Percentiles rank a stretch among this genome's conserved stretches.
phyloP scores from a whole-genome alignment of 768 basidiomycete genomes.

The Daedalea quercina region DNA sequence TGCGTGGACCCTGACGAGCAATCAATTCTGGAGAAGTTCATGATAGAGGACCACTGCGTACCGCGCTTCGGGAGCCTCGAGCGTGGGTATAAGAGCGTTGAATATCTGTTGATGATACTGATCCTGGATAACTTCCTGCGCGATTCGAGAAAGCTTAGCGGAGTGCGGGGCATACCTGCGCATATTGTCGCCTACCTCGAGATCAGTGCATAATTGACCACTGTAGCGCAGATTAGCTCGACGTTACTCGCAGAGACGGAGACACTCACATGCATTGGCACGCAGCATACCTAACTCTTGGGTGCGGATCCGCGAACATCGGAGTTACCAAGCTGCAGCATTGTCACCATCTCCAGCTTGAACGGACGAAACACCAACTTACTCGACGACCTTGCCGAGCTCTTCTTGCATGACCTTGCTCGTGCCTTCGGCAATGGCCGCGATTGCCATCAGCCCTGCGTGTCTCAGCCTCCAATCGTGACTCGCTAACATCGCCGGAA shows the following conservation, averaged over 20 bases:
- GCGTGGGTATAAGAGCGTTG: conserved; percentile 59
- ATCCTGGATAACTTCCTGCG: conserved; percentile 69
- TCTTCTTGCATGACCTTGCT: conserved; percentile 78
- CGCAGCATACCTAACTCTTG: conserved; percentile 66
- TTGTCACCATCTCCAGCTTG: conserved; percentile 4
- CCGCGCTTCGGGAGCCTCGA: conserved; percentile 74
- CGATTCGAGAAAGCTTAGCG: background rate
- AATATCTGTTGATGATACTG: conserved; percentile 65
- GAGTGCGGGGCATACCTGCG: too few relatives aligned
- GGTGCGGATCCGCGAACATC: conserved; percentile 74
- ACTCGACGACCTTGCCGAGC: conserved; percentile 79
- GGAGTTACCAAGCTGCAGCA: conserved; percentile 59
- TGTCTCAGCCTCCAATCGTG: conserved; percentile 85
- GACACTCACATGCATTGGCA: conserved; percentile 74
- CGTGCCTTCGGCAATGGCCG: conserved; percentile 80
- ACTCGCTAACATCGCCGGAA: conserved; percentile 74
- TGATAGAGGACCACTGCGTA: conserved; percentile 20
- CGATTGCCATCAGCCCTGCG: conserved; percentile 83
- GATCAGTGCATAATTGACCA: conserved; percentile 84
- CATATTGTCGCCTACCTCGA: conserved; percentile 51
- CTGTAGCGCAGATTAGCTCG: conserved; percentile 28
- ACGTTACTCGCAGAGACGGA: background rate
- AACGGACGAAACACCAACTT: conserved; percentile 19
- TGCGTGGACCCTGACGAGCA: conserved; percentile 58
- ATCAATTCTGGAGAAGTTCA: background rate